Base-by-base conservation (phyloP, 106 monocot species). In the Dendrobium catenatum region DNA sequence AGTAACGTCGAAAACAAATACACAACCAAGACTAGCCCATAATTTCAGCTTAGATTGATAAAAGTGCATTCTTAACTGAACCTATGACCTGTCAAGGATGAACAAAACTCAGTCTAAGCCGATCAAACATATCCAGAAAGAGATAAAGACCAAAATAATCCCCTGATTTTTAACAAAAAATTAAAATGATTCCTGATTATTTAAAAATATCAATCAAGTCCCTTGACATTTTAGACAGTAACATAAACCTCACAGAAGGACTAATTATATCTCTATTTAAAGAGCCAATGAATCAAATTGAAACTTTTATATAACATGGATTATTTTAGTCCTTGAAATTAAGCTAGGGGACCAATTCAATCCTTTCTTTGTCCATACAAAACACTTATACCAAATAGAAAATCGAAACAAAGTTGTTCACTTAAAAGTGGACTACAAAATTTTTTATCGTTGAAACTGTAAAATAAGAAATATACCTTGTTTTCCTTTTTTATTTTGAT, bases 401-500 rank as follows among this genome's bases (percentile, higher is more conserved):
- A 31, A 42, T 42, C 19, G 19, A 73, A 29, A 73, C 15, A 42
- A 73, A 40, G 8, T 67, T 31, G 31, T 2, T 68, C 68, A 73
- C 42, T 41, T 73, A 42, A 74, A 44, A 70, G 70, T 37, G 37
- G 4, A 70, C 37, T 33, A 33, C 11, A 70, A 74, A 44, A 74
- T 20, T 74, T 42, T 43, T 44, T 6, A 74, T 42, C 41, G 42
- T 29, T 42, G 42, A 42, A 20, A 42, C 27, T 70, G 13, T 70
- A 70, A 42, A 67, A 47, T 44, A 73, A 15, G 5, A 59, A 51
- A 80, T 29, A 59, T 85, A 94, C 98, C 98, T 94, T 98, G 98
- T 84, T 98, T 98, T 78, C 96, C 96, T 87, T 98, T 98, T 87
- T 98, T 98, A 83, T 98, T 98, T 80, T 98, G 98, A 76, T 93